Conservation (phyloP, 371 early-diverging fungal species). For the Mucor plumbeus region DNA sequence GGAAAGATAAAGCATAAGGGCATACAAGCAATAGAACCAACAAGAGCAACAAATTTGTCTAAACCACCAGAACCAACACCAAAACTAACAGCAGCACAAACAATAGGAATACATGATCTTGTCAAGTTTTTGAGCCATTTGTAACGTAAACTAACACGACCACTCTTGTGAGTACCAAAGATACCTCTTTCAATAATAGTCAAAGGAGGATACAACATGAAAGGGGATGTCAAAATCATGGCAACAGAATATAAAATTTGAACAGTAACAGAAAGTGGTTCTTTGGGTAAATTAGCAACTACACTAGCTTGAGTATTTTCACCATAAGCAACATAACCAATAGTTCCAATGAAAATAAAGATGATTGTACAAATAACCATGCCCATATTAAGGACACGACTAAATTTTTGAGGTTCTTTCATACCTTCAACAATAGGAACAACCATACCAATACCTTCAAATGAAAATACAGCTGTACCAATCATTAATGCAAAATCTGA, state of each 20-base stretch:
- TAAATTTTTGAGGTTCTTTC: conserved; percentile 68
- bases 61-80: conserved; percentile 64
- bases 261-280: conserved; percentile 55
- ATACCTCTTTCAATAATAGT: conserved; percentile 69
- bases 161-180: conserved; percentile 47
- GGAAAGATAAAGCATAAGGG: conserved; percentile 54
- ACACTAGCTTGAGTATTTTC: conserved; percentile 71
- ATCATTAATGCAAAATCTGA: conserved; percentile 72
- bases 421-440: conserved; percentile 66
- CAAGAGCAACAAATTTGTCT: conserved; percentile 76
- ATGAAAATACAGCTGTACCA: conserved; percentile 88
- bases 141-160: conserved; percentile 36
- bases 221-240: conserved; percentile 78
- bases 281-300: conserved; percentile 66
- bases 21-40: conserved; percentile 50
- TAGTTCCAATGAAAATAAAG: conserved; percentile 70
- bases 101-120: conserved; percentile 56
- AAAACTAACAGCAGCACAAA: conserved; percentile 68
- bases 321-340: conserved; percentile 80
- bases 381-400: conserved; percentile 61
- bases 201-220: conserved; percentile 78
- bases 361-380: conserved; percentile 65
- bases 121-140: conserved; percentile 74
- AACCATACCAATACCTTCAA: conserved; percentile 72
- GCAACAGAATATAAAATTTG: conserved; percentile 79